These are phyloP conservation scores for Cylindrotheca fusiformis DNA, from an alignment of 108 stramenopile genomes.

Conservation along the genomic window DNA sequence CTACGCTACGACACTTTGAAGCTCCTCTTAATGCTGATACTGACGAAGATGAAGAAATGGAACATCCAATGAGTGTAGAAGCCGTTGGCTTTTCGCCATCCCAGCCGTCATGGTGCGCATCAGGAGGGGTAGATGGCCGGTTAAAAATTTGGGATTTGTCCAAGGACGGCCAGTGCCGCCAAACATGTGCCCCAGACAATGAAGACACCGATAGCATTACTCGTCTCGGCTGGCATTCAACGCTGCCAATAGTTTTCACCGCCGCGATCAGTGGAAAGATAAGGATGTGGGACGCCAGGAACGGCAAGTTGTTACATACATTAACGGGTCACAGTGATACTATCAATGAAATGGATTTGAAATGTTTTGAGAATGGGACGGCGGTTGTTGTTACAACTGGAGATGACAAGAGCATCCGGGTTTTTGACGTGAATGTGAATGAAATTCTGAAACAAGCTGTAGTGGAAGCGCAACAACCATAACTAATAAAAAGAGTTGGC, in stretches of 20 bases:
- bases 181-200: constrained; percentile 30
- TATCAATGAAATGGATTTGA: constrained; percentile 75
- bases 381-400: constrained; percentile 70
- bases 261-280: constrained; percentile 74
- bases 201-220: constrained; percentile 54
- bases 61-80: constrained; percentile 76
- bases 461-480: too few relatives aligned
- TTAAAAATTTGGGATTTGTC: constrained; percentile 89
- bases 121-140: constrained; percentile 82
- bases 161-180: constrained; percentile 50
- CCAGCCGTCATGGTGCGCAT: constrained; percentile 82
- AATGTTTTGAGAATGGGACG: constrained; percentile 27
- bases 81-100: constrained; percentile 82
- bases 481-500: too few relatives aligned
- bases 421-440: constrained; percentile 58
- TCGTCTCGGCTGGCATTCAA: constrained; percentile 80
- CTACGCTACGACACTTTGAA: constrained; percentile 76
- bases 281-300: constrained; percentile 90
- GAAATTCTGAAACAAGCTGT: constrained; percentile 4
- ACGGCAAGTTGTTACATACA: constrained; percentile 53
- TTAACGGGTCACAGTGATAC: constrained; percentile 86
- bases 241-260: constrained; percentile 70
- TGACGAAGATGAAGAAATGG: constrained; percentile 62
- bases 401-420: constrained; percentile 77
- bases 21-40: constrained; percentile 24